Conservation (phyloP, 495 filamentous ascomycete genomes). For the Elasticomyces elasticus region DNA sequence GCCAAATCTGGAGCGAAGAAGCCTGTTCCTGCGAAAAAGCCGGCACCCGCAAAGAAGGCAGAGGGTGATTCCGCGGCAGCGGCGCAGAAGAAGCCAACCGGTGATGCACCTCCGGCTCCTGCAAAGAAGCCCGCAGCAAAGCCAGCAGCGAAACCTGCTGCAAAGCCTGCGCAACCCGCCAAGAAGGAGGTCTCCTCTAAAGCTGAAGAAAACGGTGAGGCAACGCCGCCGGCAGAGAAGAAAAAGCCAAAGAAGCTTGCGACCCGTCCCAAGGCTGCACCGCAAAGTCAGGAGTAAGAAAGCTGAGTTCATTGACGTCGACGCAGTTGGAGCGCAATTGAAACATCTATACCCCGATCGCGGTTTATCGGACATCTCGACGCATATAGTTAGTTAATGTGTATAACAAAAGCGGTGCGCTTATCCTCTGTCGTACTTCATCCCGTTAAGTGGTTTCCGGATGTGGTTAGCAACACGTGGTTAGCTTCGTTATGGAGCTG, state of each 20-base stretch:
- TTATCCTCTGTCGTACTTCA: too few species aligned
- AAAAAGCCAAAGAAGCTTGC: constrained; percentile 18
- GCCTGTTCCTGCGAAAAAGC: constrained; percentile 2
- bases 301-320: constrained; percentile 22
- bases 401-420: too few species aligned
- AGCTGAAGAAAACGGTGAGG: background rate
- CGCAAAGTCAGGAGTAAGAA: background rate
- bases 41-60: constrained; percentile 1
- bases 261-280: constrained; percentile 1
- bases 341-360: constrained; percentile 29
- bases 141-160: constrained; percentile 2
- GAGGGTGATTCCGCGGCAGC: background rate
- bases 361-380: too few species aligned
- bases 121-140: constrained; percentile 13
- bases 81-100: background rate
- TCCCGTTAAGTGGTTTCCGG: too few species aligned
- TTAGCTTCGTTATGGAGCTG: too few species aligned
- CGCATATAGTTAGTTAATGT: too few species aligned
- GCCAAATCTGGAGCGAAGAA: background rate
- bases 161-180: too few species aligned
- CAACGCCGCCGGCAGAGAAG: constrained; percentile 10
- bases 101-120: constrained; percentile 4
- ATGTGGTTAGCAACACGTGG: too few species aligned
- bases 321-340: constrained; percentile 38
- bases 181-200: constrained; percentile 10